Evolutionary conservation across 371 early-diverging fungal species (phyloP), one percentile per base, ranked within the genome.

Genomic region (Ordospora pajunii): DNA sequence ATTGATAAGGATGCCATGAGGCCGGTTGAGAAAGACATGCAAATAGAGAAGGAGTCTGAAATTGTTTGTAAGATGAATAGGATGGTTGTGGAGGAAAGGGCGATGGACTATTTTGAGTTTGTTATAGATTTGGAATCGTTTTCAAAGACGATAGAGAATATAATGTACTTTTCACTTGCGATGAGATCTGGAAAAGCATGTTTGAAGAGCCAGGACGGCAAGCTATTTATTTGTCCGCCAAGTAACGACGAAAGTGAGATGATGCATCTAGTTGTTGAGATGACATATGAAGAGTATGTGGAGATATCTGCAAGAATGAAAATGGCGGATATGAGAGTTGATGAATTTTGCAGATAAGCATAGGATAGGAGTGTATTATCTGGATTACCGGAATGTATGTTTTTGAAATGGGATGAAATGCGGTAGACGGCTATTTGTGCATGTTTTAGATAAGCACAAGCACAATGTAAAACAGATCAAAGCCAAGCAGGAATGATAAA

Each of bases 81-180:
- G 42, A 42, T 58, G 19, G 50, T 84, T 11, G 19, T 48, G 22
- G 54, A 78, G 42, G 66, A 45, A n/a, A 23, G 44, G n/a, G 40
- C 68, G 46, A 37, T 79, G 21, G 77, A 74, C 14, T 76, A 75
- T 53, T 78, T 72, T 54, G 21, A 69, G 11, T 48, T 77, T 19
- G 68, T 83, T 22, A 53, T 84, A 1, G 67, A 83, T 68, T 67
- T 67, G 4, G 49, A 75, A 3, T 75, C 78, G 2, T 85, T 73
- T 70, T 43, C 78, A 21, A 85, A 82, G 27, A 85, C 85, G 19
- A 67, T 85, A 11, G 83, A 80, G 42, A 85, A 85, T 68, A 67
- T 81, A 51, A 76, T 85, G 53, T 74, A 80, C 45, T 67, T 81
- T 11, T 78, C 85, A 12, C 69, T 82, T 58, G 80, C 85, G 0